These are phyloP conservation scores for Leishmania martiniquensis DNA, from an alignment of 208 protist species.

Conservation along the genomic window DNA sequence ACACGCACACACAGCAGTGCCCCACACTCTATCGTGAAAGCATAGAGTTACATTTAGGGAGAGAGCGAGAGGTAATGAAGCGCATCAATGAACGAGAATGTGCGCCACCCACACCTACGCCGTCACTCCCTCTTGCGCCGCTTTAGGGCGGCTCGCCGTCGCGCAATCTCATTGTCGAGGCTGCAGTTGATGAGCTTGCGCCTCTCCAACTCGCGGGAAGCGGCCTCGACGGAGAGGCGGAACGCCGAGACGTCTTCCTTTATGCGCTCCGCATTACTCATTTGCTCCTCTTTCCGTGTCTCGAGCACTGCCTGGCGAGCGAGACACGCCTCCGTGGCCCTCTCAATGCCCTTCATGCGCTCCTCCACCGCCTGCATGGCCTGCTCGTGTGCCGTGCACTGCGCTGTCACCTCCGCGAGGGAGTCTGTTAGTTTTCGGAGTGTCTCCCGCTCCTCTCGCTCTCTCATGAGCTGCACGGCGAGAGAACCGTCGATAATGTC, in stretches of 20 bases:
- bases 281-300: constrained; percentile 53
- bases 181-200: constrained; percentile 38
- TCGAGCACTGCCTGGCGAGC: constrained; percentile 40
- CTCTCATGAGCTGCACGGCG: constrained; percentile 22
- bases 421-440: constrained; percentile 10
- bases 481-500: constrained; percentile 37
- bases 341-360: constrained; percentile 24
- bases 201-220: constrained; percentile 37
- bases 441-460: constrained; percentile 21
- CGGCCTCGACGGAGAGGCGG: constrained; percentile 23
- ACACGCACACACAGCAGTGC: background rate
- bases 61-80: too few species aligned
- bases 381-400: constrained; percentile 7
- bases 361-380: constrained; percentile 17
- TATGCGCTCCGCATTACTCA: constrained; percentile 65
- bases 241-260: constrained; percentile 45
- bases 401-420: constrained; percentile 14
- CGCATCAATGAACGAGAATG: background rate
- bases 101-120: background rate
- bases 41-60: background rate
- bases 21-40: background rate
- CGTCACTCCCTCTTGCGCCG: constrained; percentile 11
- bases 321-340: constrained; percentile 26
- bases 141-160: constrained; percentile 18
- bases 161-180: constrained; percentile 47